Evolutionary conservation across 257 asterid genomes (phyloP).

Genomic region (Solanum chiquidenum): DNA sequence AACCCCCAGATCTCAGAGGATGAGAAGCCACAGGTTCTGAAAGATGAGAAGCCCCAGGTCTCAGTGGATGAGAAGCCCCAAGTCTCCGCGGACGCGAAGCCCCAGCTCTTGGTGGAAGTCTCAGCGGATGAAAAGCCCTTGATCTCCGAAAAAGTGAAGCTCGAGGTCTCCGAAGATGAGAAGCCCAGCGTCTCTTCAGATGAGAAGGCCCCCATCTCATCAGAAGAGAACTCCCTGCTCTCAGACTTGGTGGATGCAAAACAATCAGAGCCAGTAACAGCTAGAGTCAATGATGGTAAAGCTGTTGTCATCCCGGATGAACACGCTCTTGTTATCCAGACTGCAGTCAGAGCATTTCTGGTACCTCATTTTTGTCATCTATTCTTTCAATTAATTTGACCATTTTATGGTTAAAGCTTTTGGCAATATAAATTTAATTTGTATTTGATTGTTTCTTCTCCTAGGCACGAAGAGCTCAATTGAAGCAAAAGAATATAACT

Average conservation of each 20-base stretch:
- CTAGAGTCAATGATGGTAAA: constrained; percentile 21
- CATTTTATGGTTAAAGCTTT: neutral
- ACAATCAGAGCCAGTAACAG: constrained; percentile 17
- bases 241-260: constrained; percentile 18
- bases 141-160: neutral
- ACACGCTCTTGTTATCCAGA: constrained; percentile 47
- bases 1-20: neutral
- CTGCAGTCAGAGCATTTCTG: constrained; percentile 63
- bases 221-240: neutral
- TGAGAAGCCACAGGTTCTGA: neutral
- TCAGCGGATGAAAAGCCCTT: neutral
- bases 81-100: neutral
- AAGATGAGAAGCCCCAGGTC: neutral
- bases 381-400: neutral
- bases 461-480: constrained; percentile 58
- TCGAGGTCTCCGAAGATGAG: neutral
- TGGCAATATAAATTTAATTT: neutral
- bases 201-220: neutral
- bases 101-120: neutral
- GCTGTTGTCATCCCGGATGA: constrained; percentile 37
- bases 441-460: neutral
- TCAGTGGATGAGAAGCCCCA: neutral
- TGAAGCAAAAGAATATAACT: constrained; percentile 48
- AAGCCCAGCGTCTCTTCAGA: neutral
- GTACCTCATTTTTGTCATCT: constrained; percentile 20